Percentiles rank a stretch among this genome's conserved stretches.
These are phyloP conservation scores for Rhizopus delemar DNA, from an alignment of 371 early-diverging fungal species.

Conservation along the genomic window DNA sequence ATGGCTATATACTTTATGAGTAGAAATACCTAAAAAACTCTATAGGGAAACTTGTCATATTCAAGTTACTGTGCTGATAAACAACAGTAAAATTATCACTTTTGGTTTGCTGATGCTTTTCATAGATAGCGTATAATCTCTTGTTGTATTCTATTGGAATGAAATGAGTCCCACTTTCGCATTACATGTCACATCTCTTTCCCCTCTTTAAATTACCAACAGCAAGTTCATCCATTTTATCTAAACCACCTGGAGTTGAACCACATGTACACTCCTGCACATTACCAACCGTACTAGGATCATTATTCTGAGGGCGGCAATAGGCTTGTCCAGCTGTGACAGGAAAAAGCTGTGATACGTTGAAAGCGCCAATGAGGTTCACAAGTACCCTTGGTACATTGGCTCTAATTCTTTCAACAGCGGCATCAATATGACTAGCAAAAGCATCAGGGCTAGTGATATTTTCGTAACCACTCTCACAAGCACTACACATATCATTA, in stretches of 20 bases:
- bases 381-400: conserved; percentile 26
- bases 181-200: neutral
- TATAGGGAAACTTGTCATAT: conserved; percentile 29
- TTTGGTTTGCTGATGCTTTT: conserved; percentile 27
- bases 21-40: conserved; percentile 26
- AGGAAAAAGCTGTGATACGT: conserved; percentile 28
- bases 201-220: conserved; percentile 11
- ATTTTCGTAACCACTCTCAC: conserved; percentile 6
- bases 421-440: conserved; percentile 25
- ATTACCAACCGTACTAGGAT: neutral
- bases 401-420: conserved; percentile 18
- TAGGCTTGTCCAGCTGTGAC: conserved; percentile 19
- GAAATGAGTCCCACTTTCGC: neutral
- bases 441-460: conserved; percentile 23
- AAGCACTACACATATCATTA: conserved; percentile 34
- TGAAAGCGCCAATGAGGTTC: conserved; percentile 30
- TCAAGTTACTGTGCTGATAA: conserved; percentile 23
- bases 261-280: conserved; percentile 13
- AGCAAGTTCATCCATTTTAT: conserved; percentile 17
- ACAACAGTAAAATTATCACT: conserved; percentile 26
- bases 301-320: conserved; percentile 7
- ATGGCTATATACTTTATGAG: neutral
- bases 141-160: conserved; percentile 21
- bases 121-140: conserved; percentile 19
- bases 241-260: conserved; percentile 21